Conservation (phyloP, 208 protist genomes). For the Leishmania turanica region DNA sequence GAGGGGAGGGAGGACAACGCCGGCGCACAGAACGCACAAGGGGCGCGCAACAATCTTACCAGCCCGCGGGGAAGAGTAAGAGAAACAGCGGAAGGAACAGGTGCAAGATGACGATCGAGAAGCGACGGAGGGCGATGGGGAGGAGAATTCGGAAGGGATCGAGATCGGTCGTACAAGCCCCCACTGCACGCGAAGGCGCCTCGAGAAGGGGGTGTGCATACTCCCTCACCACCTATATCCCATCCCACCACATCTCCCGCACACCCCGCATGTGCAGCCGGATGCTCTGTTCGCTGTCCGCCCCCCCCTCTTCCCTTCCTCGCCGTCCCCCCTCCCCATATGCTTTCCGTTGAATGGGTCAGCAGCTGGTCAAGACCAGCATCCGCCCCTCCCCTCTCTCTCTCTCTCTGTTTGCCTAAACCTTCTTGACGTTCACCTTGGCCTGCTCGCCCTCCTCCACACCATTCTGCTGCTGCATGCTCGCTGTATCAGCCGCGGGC, state of each 20-base stretch:
- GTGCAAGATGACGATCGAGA: neutral
- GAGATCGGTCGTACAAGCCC: neutral
- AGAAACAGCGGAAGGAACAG: neutral
- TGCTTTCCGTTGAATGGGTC: neutral
- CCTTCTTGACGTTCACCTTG: slow-evolving; percentile 11
- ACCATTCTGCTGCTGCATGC: slow-evolving; percentile 42
- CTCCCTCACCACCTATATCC: neutral
- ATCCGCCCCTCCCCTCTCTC: neutral
- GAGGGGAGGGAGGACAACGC: neutral
- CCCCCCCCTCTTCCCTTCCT: neutral
- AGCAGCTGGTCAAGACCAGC: neutral
- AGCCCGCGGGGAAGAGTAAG: neutral
- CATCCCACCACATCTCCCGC: neutral
- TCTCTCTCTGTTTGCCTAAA: neutral
- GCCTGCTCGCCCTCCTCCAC: slow-evolving; percentile 41
- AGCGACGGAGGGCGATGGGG: neutral
- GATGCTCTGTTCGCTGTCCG: neutral
- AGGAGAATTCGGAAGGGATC: neutral
- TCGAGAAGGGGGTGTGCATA: neutral
- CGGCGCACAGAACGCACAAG: neutral
- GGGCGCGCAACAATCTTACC: neutral
- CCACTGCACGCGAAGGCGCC: neutral
- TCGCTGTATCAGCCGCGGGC: slow-evolving; percentile 4
- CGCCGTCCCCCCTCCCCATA: neutral
- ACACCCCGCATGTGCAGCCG: neutral